Evolutionary conservation across 192 early-diverging fungal genomes (phyloP), one percentile per base, ranked within the genome.

Genomic region (Lunasporangiospora selenospora): DNA sequence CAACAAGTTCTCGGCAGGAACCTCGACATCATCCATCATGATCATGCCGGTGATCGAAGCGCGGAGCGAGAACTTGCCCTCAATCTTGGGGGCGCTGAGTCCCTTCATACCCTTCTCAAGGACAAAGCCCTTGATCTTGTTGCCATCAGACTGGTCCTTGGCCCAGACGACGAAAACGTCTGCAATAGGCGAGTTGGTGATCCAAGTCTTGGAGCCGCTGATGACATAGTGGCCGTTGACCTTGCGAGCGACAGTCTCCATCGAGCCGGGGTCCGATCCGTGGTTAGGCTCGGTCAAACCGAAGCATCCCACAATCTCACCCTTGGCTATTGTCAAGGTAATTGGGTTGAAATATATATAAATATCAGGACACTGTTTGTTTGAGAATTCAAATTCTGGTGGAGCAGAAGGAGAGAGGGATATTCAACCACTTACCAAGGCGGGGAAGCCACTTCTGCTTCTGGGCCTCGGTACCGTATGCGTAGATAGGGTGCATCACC

Each of bases 211-310:
- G 80, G 88, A 84, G 4, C 97, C 97, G 50, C 86, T 91, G 31
- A 99, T 53, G 6, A 98, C 85, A 73, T 87, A 93, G 36, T 78
- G 76, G 9, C 85, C 85, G 71, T 87, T 90, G 31, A 83, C 78
- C 75, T 89, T 90, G 42, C 83, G 77, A 30, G 95, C 96, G 11
- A 75, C 86, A 18, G 96, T 98, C 77, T 96, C 93, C 95, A 99
- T 96, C 33, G 89, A 81, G 6, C 80, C 90, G 2, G 95, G 94
- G 77, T 99, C 97, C 26, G 90, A 93, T 16, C 97, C 97, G 75
- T 97, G 95, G 78, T 99, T 95, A 40, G 97, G 97, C 78, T 99
- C 97, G 0, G 97, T 99, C 38, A 99, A 82, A 34, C 97, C 97
- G 75, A 99, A 99, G 55, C 85, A 85, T 42, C 95, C 97, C 45